phyloP scores from a whole-genome alignment of 2,329 filamentous ascomycete species.

The Sclerotinia subarctica region DNA sequence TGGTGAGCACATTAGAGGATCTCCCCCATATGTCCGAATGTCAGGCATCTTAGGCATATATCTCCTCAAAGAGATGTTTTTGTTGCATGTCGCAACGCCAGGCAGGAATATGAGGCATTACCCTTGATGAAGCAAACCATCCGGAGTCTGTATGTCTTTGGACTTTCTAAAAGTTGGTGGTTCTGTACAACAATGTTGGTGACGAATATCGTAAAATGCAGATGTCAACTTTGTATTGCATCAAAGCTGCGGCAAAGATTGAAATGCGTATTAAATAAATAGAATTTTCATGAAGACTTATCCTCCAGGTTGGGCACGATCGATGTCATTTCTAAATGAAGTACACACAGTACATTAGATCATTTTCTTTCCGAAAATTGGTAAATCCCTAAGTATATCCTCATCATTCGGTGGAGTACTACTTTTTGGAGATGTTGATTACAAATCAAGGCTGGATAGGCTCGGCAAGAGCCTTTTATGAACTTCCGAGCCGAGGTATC shows the following conservation, averaged over 20 bases:
- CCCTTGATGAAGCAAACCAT: background rate
- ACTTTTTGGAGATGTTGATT: background rate
- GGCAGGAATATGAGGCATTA: constrained; percentile 11
- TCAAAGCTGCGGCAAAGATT: background rate
- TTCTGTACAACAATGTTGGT: too few species aligned
- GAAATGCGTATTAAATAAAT: background rate
- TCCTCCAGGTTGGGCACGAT: too few species aligned
- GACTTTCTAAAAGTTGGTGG: background rate
- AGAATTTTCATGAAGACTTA: background rate
- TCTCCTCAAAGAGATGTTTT: constrained; percentile 3
- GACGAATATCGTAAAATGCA: background rate
- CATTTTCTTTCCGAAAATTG: background rate
- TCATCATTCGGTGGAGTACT: background rate
- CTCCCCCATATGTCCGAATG: background rate
- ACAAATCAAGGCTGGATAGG: background rate
- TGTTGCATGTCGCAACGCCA: constrained; percentile 4
- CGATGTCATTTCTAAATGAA: too few species aligned
- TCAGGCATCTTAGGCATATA: background rate
- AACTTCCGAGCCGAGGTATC: constrained; percentile 11
- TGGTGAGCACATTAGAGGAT: background rate
- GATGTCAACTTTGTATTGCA: background rate
- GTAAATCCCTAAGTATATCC: background rate
- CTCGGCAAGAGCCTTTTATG: background rate
- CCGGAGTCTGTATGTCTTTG: background rate
- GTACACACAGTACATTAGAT: background rate